phyloP scores from a whole-genome alignment of 2,329 filamentous ascomycete genomes.

The Diaporthe humulicola region DNA sequence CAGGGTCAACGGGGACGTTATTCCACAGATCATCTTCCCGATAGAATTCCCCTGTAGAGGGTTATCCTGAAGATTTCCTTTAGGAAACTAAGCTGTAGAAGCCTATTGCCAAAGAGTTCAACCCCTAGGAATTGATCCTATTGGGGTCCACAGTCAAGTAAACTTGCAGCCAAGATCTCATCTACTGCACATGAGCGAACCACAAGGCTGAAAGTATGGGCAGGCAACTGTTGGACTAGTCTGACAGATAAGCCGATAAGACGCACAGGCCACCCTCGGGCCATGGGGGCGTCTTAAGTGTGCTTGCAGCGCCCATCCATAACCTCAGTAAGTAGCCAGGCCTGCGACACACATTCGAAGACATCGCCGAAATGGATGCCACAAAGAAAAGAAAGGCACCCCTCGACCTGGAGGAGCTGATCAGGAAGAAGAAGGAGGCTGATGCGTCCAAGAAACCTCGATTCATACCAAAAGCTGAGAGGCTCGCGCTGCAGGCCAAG shows the following conservation, averaged over 20 bases:
- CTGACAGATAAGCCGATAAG: slow-evolving; percentile 5
- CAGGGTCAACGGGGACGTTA: neutral
- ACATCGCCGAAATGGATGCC: slow-evolving; percentile 29
- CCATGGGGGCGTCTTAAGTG: neutral
- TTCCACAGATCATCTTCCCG: neutral
- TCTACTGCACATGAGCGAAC: no score
- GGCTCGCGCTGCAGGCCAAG: slow-evolving; percentile 84
- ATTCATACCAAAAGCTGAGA: slow-evolving; percentile 86
- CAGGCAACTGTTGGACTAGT: no score
- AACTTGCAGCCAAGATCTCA: no score
- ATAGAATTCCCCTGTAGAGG: no score
- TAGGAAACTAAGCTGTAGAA: no score
- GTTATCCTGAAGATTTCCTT: no score
- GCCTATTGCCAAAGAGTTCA: no score
- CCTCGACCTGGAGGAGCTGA: slow-evolving; percentile 86
- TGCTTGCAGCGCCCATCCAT: neutral
- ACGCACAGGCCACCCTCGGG: neutral
- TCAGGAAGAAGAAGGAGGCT: slow-evolving; percentile 87
- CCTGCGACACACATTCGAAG: slow-evolving; percentile 24
- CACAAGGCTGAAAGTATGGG: no score
- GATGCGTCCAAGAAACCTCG: slow-evolving; percentile 90
- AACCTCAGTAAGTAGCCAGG: neutral
- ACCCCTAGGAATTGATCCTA: no score
- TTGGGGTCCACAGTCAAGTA: no score
- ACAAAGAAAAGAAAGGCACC: slow-evolving; percentile 56